Evolutionary conservation across 352 stramenopile species (phyloP), one percentile per base, ranked within the genome.

Genomic region (Globisporangium irregulare): DNA sequence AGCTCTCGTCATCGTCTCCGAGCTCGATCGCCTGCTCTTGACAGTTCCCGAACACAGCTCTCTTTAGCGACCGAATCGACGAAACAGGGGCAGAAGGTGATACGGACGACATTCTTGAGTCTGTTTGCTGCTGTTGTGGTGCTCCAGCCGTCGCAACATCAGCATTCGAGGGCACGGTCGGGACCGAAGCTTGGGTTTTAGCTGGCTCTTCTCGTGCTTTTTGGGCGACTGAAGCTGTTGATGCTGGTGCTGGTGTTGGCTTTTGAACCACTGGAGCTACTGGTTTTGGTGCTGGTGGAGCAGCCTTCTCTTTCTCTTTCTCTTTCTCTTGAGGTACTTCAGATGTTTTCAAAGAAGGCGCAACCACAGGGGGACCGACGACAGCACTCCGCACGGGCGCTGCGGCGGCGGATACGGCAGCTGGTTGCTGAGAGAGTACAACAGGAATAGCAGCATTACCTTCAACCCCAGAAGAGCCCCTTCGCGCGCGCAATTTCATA

Each of bases 1-100:
- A 51, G 18, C 46, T 59, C 12, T 68, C 66, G 41, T 63, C 50
- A 3, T 75, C 64, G 20, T 71, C 67, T 5, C 67, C 67, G 38
- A 68, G 59, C 18, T 75, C 73, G 22, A 69, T 61, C 6, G 36
- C 46, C 20, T 63, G 53, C 27, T 48, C 50, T 27, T 70, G 18
- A 22, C 27, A 53, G 15, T 36, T 27, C 4, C 63, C 63, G 24
- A 25, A 66, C 27, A 48, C 60, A 12, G 43, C 36, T 43, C 60
- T 36, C 48, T 66, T 66, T 29, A 66, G 25, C 27, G 48, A 59
- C 2, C 27, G 48, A 32, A 43, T 32, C 22, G 60, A 48, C 3
- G 32, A 15, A 22, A 20, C 20, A 14, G 29, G 50, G 10, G 36
- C 7, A 22, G 57, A 18, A 38, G 56, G 4, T 20, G 15, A 51